Percentiles rank a stretch among this genome's conserved stretches.
Conservation (phyloP, 257 asterid species). For the Solanum chilense region DNA sequence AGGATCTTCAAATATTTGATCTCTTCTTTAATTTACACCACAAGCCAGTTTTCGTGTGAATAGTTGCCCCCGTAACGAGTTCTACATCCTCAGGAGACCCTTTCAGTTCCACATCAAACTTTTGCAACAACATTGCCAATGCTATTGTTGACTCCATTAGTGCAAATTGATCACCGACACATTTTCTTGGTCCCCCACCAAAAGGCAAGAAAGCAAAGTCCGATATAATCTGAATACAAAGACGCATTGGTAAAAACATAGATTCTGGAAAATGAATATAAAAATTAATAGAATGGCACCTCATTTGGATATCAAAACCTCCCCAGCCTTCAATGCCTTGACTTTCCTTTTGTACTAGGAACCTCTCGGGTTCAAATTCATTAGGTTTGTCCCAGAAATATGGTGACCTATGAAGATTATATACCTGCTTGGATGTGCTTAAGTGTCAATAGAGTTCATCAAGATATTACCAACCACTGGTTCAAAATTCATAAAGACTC, state of each 20-base stretch:
- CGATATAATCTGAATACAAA: conserved; percentile 43
- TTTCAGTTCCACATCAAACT: conserved; percentile 45
- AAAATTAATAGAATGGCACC: conserved; percentile 24
- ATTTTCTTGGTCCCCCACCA: conserved; percentile 95
- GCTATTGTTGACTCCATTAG: conserved; percentile 96
- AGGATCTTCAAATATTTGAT: not conserved
- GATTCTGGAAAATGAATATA: not conserved
- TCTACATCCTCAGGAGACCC: conserved; percentile 70
- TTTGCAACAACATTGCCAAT: conserved; percentile 61
- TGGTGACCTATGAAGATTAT: conserved; percentile 96
- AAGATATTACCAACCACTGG: not conserved
- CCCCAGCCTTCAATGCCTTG: conserved; percentile 77
- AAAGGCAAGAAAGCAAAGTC: conserved; percentile 95
- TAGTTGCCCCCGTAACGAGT: conserved; percentile 90
- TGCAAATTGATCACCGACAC: conserved; percentile 97
- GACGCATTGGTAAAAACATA: not conserved
- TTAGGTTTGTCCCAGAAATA: conserved; percentile 79
- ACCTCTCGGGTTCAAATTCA: conserved; percentile 92
- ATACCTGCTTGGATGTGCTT: conserved; percentile 38
- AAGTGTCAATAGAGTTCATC: not conserved
- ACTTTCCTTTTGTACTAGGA: conserved; percentile 40
- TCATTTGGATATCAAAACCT: conserved; percentile 96
- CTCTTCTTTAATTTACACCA: conserved; percentile 83
- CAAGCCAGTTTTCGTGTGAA: conserved; percentile 81
- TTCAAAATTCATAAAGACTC: not conserved